Evolutionary conservation across 805 yeast species (phyloP).

Genomic region (Wickerhamiella kurtzmanii): DNA sequence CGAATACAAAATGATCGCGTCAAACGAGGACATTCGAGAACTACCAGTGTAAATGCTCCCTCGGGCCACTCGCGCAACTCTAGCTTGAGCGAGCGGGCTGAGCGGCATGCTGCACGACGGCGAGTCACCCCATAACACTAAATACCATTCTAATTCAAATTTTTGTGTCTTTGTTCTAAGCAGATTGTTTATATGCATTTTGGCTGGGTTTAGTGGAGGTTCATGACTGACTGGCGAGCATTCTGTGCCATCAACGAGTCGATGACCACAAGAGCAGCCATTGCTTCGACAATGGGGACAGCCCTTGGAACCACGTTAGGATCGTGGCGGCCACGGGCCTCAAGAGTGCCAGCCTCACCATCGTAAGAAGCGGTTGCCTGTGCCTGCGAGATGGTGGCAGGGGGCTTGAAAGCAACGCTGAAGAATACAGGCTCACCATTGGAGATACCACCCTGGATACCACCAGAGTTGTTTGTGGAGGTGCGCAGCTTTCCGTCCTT

Average conservation of each 20-base stretch:
- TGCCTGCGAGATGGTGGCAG: constrained; percentile 91
- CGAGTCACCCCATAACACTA: not conserved
- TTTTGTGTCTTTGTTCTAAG: not conserved
- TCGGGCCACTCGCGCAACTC: constrained; percentile 4
- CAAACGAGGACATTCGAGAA: not conserved
- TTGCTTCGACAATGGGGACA: constrained; percentile 94
- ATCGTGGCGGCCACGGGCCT: constrained; percentile 96
- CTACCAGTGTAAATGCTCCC: not conserved
- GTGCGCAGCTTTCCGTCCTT: constrained; percentile 62
- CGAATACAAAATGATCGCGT: not conserved
- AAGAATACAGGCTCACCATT: constrained; percentile 94
- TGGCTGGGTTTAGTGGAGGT: not conserved
- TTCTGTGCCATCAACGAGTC: constrained; percentile 78
- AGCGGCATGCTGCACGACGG: not conserved
- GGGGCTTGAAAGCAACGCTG: constrained; percentile 93
- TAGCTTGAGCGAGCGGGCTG: constrained; percentile 1
- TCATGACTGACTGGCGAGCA: constrained; percentile 50
- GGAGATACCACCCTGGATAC: constrained; percentile 95
- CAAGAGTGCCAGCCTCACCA: constrained; percentile 75
- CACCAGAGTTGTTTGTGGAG: constrained; percentile 84
- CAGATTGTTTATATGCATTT: constrained; percentile 2
- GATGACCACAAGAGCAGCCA: constrained; percentile 89
- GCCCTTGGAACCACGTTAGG: constrained; percentile 98
- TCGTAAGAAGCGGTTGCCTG: constrained; percentile 82
- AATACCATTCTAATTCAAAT: not conserved